Evolutionary conservation across 2,329 filamentous ascomycete genomes (phyloP).

Genomic region (Acrocalymma vagum): DNA sequence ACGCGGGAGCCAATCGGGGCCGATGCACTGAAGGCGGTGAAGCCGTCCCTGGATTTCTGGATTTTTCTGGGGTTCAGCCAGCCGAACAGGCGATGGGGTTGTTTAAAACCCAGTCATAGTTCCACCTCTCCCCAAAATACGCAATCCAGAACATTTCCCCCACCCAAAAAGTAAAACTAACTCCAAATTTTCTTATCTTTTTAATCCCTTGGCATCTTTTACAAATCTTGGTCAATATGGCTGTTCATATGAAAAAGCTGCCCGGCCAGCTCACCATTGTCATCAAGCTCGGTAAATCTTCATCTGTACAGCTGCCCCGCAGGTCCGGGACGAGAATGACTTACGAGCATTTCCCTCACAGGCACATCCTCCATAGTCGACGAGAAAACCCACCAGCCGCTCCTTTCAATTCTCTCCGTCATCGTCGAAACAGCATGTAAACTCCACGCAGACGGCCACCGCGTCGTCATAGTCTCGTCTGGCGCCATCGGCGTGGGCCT

Average conservation of each 20-base stretch:
- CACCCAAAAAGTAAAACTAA: not conserved
- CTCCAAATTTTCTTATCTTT: not conserved
- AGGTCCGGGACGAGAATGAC: constrained; percentile 27
- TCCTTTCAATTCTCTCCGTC: constrained; percentile 86
- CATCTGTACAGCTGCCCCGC: constrained; percentile 31
- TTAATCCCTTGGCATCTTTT: not conserved
- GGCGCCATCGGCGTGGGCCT: constrained; percentile 96
- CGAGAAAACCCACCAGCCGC: constrained; percentile 91
- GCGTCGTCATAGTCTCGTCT: constrained; percentile 95
- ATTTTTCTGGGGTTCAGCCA: too few relatives aligned
- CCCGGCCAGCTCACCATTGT: constrained; percentile 71
- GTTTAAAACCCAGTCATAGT: too few relatives aligned
- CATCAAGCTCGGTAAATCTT: constrained; percentile 79
- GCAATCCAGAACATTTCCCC: too few relatives aligned
- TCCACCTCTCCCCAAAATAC: too few relatives aligned
- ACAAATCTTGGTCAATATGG: constrained; percentile 22
- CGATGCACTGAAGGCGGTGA: too few relatives aligned
- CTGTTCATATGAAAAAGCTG: constrained; percentile 62
- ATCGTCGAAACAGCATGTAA: constrained; percentile 95
- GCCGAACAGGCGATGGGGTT: too few relatives aligned
- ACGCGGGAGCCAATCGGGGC: constrained; percentile 33
- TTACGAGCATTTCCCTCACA: constrained; percentile 57
- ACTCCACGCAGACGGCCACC: constrained; percentile 88
- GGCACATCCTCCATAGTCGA: constrained; percentile 99
- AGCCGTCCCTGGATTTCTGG: too few relatives aligned